phyloP scores from a whole-genome alignment of 2,329 filamentous ascomycete genomes.

The Penicillium sp. region DNA sequence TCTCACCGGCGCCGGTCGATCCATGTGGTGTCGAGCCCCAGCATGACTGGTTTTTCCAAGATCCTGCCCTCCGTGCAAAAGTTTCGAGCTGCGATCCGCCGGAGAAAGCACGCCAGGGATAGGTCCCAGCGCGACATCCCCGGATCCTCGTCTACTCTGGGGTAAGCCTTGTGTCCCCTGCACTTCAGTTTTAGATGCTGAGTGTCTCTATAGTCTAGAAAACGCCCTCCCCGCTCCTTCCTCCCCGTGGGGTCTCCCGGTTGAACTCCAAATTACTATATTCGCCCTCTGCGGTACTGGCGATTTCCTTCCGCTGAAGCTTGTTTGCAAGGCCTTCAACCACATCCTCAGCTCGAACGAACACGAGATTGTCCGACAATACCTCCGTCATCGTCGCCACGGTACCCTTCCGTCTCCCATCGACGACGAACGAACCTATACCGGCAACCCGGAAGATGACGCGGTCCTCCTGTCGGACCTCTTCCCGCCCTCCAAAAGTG shows the following conservation, averaged over 20 bases:
- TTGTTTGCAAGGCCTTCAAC: constrained; percentile 38
- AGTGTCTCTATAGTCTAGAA: constrained; percentile 23
- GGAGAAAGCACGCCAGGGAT: constrained; percentile 27
- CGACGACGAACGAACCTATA: constrained; percentile 34
- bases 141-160: constrained; percentile 23
- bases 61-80: constrained; percentile 30
- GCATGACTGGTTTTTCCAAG: constrained; percentile 35
- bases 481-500: constrained; percentile 37
- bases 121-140: constrained; percentile 20
- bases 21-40: constrained; percentile 24
- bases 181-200: no score
- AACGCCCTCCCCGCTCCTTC: constrained; percentile 24
- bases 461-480: constrained; percentile 42
- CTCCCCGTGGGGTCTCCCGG: constrained; percentile 40
- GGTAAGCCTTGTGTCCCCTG: constrained; percentile 16
- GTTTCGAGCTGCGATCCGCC: constrained; percentile 30
- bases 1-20: constrained; percentile 23
- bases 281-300: constrained; percentile 38
- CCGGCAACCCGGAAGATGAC: constrained; percentile 41
- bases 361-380: constrained; percentile 39
- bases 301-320: constrained; percentile 35
- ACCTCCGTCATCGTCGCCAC: constrained; percentile 40
- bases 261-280: constrained; percentile 41
- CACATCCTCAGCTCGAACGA: constrained; percentile 37
- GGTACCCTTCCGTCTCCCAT: constrained; percentile 41